Percentiles rank a stretch among this genome's conserved stretches.
Evolutionary conservation across 495 filamentous ascomycete genomes (phyloP).

Genomic region (Daldinia decipiens): DNA sequence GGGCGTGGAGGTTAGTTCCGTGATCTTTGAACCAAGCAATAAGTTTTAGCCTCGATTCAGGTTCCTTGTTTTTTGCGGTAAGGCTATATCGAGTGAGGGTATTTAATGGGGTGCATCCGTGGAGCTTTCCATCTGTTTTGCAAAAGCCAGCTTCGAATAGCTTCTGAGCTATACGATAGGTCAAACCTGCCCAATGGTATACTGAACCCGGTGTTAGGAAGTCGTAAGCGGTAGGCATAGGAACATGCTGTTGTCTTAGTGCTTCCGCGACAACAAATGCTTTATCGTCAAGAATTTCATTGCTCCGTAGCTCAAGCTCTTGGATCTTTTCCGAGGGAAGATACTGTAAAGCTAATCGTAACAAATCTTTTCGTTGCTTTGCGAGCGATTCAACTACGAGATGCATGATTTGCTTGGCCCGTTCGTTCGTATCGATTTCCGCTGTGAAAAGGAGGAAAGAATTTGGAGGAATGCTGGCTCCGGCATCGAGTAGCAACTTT

Average conservation of each 20-base stretch:
- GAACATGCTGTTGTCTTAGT: neutral
- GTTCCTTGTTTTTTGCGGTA: too few relatives aligned
- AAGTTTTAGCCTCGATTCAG: neutral
- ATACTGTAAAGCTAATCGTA: conserved; percentile 10
- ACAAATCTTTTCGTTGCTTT: conserved; percentile 9
- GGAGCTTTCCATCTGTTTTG: neutral
- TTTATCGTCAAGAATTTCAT: conserved; percentile 14
- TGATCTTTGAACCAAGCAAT: conserved; percentile 20
- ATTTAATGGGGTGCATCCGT: neutral
- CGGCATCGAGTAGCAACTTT: conserved; percentile 5
- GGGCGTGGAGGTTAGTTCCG: conserved; percentile 11
- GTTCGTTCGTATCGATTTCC: neutral
- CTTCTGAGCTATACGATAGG: conserved; percentile 1
- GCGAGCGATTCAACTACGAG: conserved; percentile 1
- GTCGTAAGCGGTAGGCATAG: neutral
- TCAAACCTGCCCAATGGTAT: neutral
- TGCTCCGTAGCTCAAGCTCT: conserved; percentile 1
- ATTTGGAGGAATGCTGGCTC: neutral
- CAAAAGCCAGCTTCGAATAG: conserved; percentile 23
- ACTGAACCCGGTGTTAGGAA: neutral
- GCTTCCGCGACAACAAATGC: conserved; percentile 18
- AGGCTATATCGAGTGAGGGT: too few relatives aligned
- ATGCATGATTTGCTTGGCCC: neutral
- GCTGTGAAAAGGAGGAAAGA: neutral
- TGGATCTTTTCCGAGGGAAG: conserved; percentile 1